Evolutionary conservation across 306 rosid species (phyloP), one percentile per base, ranked within the genome.

Genomic region (Prunus fruticosa): DNA sequence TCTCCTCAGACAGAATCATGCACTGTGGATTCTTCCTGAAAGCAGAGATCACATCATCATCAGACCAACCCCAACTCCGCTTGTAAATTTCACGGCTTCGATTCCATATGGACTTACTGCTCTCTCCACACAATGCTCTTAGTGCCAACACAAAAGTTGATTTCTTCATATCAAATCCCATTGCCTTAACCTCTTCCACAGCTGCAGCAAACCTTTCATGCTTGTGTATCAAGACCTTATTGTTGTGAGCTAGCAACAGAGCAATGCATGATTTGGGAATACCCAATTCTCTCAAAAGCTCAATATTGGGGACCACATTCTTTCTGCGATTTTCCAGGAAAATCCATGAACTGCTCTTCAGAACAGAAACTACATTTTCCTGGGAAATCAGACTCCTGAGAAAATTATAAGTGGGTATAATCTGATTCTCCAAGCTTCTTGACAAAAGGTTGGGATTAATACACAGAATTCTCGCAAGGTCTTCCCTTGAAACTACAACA

Each of bases 51-150:
- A 80, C 60, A 6, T 76, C 79, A 9, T 85, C 90, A 22, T 89
- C 84, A 5, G 86, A 70, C 84, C 83, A 91, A 18, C 95, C 97
- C 92, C 91, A 91, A 32, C 38, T 83, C 76, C 71, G 54, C 54
- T 25, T 88, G 43, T 14, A 91, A 30, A 47, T 54, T 4, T 69
- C 69, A 10, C 87, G 66, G 68, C 85, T 89, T 4, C 69, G 76
- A 12, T 67, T 73, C 94, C 90, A 88, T 4, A 38, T 68, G 41
- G 83, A 47, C 76, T 85, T 72, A 27, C 52, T 69, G 5, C 51
- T 72, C 57, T 83, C 14, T 3, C 63, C 5, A 15, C n/a, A 14
- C 69, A 78, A 70, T 18, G 84, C 84, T 7, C 23, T 3, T 56
- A 87, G 50, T 0, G 91, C 97, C 0, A 22, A 0, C 6, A 13